These are phyloP conservation scores for Ascochyta rabiei DNA, from an alignment of 2,329 filamentous ascomycete species.

Conservation along the genomic window DNA sequence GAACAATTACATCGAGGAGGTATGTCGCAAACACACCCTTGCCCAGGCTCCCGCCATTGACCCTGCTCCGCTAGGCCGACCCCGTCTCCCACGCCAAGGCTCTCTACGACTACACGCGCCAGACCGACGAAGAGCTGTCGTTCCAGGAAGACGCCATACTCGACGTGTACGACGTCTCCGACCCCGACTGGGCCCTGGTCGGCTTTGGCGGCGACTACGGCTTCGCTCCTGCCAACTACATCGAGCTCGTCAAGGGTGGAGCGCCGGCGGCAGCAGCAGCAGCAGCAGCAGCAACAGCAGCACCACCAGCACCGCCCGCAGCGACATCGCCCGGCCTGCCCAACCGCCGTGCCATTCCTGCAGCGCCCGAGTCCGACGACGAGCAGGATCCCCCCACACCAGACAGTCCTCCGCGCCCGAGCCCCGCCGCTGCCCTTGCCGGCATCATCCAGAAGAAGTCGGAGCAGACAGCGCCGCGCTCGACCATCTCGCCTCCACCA, in stretches of 20 bases:
- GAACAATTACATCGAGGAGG: conserved; percentile 94
- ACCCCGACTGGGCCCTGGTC: conserved; percentile 96
- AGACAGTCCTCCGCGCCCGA: conserved; percentile 54
- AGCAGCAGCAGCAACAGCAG: not conserved
- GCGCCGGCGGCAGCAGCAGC: conserved; percentile 40
- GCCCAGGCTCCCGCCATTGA: conserved; percentile 13
- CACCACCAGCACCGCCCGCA: conserved; percentile 11
- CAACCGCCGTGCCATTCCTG: conserved; percentile 44
- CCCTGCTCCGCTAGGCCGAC: conserved; percentile 59
- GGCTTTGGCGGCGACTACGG: conserved; percentile 85
- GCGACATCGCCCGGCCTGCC: conserved; percentile 56
- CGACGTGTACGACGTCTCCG: conserved; percentile 84
- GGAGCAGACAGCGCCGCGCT: conserved; percentile 42
- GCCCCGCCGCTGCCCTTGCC: conserved; percentile 65
- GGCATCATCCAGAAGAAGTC: conserved; percentile 58
- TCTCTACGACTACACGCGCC: conserved; percentile 97
- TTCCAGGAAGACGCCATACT: conserved; percentile 88
- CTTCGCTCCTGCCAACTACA: conserved; percentile 96
- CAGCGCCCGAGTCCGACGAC: conserved; percentile 53
- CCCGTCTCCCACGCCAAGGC: conserved; percentile 77
- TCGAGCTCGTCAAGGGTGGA: conserved; percentile 68
- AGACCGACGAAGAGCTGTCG: conserved; percentile 97
- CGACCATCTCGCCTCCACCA: conserved; percentile 57
- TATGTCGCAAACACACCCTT: conserved; percentile 54
- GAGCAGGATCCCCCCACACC: conserved; percentile 52